These are phyloP conservation scores for Euphrasia confusa DNA, from an alignment of 257 asterid genomes.

Conservation along the genomic window DNA sequence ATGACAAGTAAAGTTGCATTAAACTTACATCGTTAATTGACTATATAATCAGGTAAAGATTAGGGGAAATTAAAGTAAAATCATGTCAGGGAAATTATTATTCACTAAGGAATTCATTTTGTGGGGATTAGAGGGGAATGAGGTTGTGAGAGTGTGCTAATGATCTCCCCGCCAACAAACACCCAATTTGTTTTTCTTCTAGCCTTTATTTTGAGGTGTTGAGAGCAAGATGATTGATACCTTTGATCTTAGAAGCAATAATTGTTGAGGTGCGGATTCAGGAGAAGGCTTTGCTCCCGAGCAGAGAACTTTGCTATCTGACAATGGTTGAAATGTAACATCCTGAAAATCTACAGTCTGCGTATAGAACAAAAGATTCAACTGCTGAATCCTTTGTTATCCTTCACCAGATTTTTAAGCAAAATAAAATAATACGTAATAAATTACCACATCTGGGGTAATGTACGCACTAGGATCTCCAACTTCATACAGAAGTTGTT, in stretches of 20 bases:
- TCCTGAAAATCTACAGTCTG: constrained; percentile 76
- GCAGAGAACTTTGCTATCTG: constrained; percentile 72
- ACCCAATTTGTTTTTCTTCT: not conserved
- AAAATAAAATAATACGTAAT: not conserved
- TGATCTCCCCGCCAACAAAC: not conserved
- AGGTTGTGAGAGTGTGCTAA: no score
- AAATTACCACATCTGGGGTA: constrained; percentile 83
- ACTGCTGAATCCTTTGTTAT: constrained; percentile 17
- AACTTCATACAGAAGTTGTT: constrained; percentile 97
- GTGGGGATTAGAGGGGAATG: no score
- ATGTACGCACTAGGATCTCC: constrained; percentile 91
- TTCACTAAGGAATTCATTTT: no score
- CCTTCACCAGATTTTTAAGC: not conserved
- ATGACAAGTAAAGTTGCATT: no score
- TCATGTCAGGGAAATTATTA: no score
- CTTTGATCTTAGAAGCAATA: constrained; percentile 76
- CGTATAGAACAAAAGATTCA: constrained; percentile 21
- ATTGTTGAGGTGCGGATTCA: constrained; percentile 46
- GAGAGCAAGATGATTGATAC: constrained; percentile 34
- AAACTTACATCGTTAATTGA: no score
- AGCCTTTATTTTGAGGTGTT: constrained; percentile 9
- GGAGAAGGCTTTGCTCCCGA: constrained; percentile 79
- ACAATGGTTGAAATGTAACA: constrained; percentile 67
- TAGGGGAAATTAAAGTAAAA: no score
- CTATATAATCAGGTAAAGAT: no score